These are phyloP conservation scores for Diophrys sp. DNA, from an alignment of 73 alveolate genomes.

Conservation along the genomic window DNA sequence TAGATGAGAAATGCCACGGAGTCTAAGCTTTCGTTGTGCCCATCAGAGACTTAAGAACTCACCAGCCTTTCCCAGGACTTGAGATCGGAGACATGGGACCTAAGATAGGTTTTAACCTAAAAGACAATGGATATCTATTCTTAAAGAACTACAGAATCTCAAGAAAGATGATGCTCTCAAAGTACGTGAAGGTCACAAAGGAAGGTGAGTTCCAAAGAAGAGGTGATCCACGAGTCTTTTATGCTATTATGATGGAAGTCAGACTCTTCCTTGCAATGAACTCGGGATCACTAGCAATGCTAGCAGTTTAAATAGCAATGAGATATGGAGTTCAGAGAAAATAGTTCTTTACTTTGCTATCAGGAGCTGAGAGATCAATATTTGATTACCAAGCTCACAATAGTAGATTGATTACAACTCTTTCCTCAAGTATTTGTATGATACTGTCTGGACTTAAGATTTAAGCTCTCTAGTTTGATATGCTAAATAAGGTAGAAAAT, in stretches of 20 bases:
- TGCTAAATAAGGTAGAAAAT: neutral
- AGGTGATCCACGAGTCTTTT: slow-evolving; percentile 66
- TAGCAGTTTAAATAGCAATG: slow-evolving; percentile 34
- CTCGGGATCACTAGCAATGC: slow-evolving; percentile 37
- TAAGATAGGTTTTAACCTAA: slow-evolving; percentile 65
- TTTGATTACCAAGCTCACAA: slow-evolving; percentile 19
- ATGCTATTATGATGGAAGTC: slow-evolving; percentile 64
- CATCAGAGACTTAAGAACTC: slow-evolving; percentile 69
- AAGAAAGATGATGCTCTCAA: slow-evolving; percentile 69
- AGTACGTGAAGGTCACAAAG: slow-evolving; percentile 60
- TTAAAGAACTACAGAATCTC: slow-evolving; percentile 77
- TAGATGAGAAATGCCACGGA: slow-evolving; percentile 62
- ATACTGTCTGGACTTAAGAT: neutral
- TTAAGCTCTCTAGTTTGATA: neutral
- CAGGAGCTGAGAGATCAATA: slow-evolving; percentile 3
- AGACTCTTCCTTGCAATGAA: slow-evolving; percentile 51
- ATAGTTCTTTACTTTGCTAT: slow-evolving; percentile 24
- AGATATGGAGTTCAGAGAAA: slow-evolving; percentile 45
- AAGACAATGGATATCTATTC: slow-evolving; percentile 81
- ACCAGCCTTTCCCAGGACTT: slow-evolving; percentile 78
- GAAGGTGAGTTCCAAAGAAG: slow-evolving; percentile 63
- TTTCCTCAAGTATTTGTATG: neutral
- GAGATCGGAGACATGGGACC: slow-evolving; percentile 92
- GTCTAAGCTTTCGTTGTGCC: slow-evolving; percentile 78
- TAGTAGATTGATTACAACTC: neutral